phyloP scores from a whole-genome alignment of 2,329 filamentous ascomycete species.

The Claviceps arundinis region DNA sequence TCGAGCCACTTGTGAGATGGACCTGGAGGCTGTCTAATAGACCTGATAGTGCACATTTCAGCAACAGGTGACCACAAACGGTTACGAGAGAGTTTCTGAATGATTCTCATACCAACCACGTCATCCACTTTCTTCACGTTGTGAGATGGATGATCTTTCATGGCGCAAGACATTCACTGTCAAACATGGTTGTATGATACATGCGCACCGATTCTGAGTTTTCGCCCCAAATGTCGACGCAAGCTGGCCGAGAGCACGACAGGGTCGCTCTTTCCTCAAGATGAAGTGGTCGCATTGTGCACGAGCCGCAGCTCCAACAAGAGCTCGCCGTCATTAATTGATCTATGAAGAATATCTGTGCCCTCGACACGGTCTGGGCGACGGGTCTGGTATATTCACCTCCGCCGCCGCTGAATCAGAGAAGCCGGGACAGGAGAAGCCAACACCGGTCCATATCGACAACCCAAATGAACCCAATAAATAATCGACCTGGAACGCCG shows the following conservation, averaged over 20 bases:
- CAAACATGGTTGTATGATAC: no score
- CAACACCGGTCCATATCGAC: not conserved
- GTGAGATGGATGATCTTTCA: not conserved
- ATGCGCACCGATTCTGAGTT: not conserved
- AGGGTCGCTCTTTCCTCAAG: slow-evolving; percentile 1
- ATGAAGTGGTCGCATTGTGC: not conserved
- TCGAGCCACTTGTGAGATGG: slow-evolving; percentile 8
- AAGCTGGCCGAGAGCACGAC: not conserved
- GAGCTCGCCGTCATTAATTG: not conserved
- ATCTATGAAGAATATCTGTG: not conserved
- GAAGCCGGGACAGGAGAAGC: not conserved
- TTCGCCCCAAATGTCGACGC: not conserved
- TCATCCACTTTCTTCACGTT: slow-evolving; percentile 1
- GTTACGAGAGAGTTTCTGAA: not conserved
- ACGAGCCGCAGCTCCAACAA: not conserved
- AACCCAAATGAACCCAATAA: not conserved
- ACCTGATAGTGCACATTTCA: slow-evolving; percentile 9
- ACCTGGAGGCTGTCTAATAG: slow-evolving; percentile 16
- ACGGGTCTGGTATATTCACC: not conserved
- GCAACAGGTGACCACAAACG: not conserved
- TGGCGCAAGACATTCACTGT: not conserved
- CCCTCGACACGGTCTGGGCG: not conserved
- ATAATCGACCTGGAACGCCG: not conserved
- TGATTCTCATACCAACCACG: slow-evolving; percentile 1
- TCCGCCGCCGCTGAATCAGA: not conserved